Base-by-base conservation (phyloP, 2,329 filamentous ascomycete genomes). In the Aspergillus floridensis region DNA sequence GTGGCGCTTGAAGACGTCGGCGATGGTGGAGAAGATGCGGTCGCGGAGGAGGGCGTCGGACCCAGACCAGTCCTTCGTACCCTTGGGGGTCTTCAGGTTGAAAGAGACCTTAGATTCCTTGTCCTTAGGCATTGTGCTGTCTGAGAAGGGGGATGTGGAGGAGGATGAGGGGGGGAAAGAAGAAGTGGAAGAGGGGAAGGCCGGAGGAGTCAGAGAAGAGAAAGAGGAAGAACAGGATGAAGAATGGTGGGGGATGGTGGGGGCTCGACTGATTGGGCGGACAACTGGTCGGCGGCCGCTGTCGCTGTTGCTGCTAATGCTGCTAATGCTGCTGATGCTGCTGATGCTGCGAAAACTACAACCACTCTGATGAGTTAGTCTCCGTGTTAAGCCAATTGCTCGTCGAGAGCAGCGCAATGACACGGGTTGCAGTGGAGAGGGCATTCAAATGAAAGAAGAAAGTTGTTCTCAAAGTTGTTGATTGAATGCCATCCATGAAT, bases 1-100 rank as follows among this genome's bases (percentile, higher is more conserved):
- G 80, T 93, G 89, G 69, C 88, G 88, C 79, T 92, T 92, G 81
- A 95, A 93, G 73, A 93, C 87, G 60, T 87, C 81, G 65, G 86
- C 87, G 74, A 93, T 91, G 69, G 85, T 87, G 71, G 78, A 82
- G 76, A 91, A 93, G 78, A 93, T 92, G 73, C 88, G 86, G 76
- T 93, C 89, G 68, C 90, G 86, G 70, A 93, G 87, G 71, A 91
- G 84, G 82, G 92, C 90, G 73, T 92, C 88, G 76, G 84, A 84
- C 67, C 88, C 89, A 71, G 87, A 83, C 89, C 88, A 96, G 76
- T 96, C 92, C 74, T 91, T 90, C 65, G 92, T 96, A 67, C 92
- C 92, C 83, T 96, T 96, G 63, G 92, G 91, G 71, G 89, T 91
- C 82, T 96, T 96, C 74, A 96, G 83, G 77, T 87, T 86, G 77